Evolutionary conservation across 2,329 filamentous ascomycete genomes (phyloP), one percentile per base, ranked within the genome.

Genomic region (Aspergillus fischeri): DNA sequence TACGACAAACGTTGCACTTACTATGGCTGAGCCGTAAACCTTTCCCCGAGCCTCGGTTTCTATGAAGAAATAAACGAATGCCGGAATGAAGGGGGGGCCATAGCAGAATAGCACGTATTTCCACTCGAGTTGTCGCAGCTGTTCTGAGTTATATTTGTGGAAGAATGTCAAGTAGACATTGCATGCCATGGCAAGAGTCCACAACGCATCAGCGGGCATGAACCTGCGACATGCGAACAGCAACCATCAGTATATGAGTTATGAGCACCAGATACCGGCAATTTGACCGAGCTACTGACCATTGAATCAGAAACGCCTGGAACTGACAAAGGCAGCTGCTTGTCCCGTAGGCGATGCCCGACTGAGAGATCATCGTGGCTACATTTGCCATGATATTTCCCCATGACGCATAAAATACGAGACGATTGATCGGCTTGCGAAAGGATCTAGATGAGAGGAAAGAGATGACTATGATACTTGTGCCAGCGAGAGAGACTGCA

Each of bases 81-180:
- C 85, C 1, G 89, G 85, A 9, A 91, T 70, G 20, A 90, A 84
- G 0, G 90, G 89, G 2, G 91, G 60, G 0, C 90, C 90, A 60
- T 94, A 94, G 69, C 89, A 91, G 55, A 79, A 69, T 1, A 86
- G 32, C 1, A 91, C 70, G 62, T 94, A 94, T 56, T 82, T 86
- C 49, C 86, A 82, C 68, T 94, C 91, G 68, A 93, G 81, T 48
- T 74, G 79, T 10, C 84, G 84, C 14, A 94, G 76, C 53, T 83
- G 81, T 3, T 80, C 74, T 1, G 86, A 83, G 58, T 88, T 84
- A 64, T 86, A 92, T 61, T 88, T 89, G 66, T 80, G 81, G 72
- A 91, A 92, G 67, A 94, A 91, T 0, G 90, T 92, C 14, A 93
- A 75, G 70, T 91, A 91, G 52, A 94, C 90, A 69, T 94, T 95